Base-by-base conservation (phyloP, 2,329 filamentous ascomycete species). In the Harringtonia lauricola region DNA sequence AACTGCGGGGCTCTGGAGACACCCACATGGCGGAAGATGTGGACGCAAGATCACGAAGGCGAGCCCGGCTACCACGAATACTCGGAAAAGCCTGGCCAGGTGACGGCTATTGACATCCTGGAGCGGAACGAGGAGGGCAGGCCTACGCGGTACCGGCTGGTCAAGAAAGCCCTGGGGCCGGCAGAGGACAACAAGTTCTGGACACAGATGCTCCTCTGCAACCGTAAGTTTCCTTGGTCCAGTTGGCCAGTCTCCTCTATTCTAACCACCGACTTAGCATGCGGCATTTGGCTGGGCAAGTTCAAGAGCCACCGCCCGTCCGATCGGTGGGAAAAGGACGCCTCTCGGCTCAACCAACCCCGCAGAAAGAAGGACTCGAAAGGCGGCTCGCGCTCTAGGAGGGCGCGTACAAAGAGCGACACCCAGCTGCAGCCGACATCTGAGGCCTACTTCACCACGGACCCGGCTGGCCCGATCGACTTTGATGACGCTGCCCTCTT, bases 1-100 rank as follows among this genome's bases (percentile, higher is more conserved):
- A 95, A 96, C 55, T 98, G 92, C 55, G 92, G 92, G 7, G 85
- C 88, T 8, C 94, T 98, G 45, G 86, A 96, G 55, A 98, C 92
- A 1, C 86, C 90, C 0, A 95, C 90, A 0, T 98, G 92, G 92
- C 81, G 92, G 47, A 92, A 90, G 56, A 86, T 92, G 13, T 95
- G 83, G 72, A 79, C 80, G n/a, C 86, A 87, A 55, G 72, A 85
- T 8, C 72, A 81, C 37, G 67, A 76, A 15, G 88, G 86, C 1
- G 71, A 72, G 28, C 86, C 87, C 1, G 71, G 75, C 3, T 76
- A 81, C 47, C 72, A 85, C 38, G 78, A 86, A 46, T 78, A 82
- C 43, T 85, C 81, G 0, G 79, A 84, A 47, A 81, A 82, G 53
- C 80, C 83, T 38, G 82, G 83, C 1, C 73, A 74, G 40, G 76